A percentile compares a stretch with the other conserved stretches of the same genome.
phyloP scores from a whole-genome alignment of 2,329 filamentous ascomycete genomes.

The Aspergillus candidus region DNA sequence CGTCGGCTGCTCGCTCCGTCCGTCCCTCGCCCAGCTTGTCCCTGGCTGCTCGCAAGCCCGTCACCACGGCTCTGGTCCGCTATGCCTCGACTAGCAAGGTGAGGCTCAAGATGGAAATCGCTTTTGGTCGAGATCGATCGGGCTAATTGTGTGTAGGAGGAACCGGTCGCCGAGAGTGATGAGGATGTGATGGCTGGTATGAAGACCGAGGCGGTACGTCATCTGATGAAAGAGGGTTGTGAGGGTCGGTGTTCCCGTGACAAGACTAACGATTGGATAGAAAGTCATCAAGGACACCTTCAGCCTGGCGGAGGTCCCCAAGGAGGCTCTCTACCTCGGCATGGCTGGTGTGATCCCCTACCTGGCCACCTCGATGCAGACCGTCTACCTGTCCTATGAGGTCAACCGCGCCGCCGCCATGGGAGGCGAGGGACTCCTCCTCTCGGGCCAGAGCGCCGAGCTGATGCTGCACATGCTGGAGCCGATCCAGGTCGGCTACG shows the following conservation, averaged over 20 bases:
- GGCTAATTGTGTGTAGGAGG: neutral
- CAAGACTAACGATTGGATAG: constrained; percentile 32
- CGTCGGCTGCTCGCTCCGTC: constrained; percentile 35
- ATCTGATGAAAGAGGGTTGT: no score
- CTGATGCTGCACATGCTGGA: constrained; percentile 69
- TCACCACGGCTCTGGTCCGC: constrained; percentile 45
- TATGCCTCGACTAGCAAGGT: constrained; percentile 46
- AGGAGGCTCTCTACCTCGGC: constrained; percentile 61
- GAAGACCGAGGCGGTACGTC: constrained; percentile 53
- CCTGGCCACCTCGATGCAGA: constrained; percentile 73
- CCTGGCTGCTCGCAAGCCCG: constrained; percentile 40
- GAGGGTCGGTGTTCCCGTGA: no score
- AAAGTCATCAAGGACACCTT: constrained; percentile 64
- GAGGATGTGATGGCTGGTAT: constrained; percentile 49
- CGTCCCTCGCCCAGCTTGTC: constrained; percentile 36
- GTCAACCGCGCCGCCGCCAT: constrained; percentile 61
- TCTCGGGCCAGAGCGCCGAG: constrained; percentile 65
- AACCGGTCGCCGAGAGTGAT: constrained; percentile 35
- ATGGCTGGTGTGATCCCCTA: constrained; percentile 79
- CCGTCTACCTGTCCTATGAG: constrained; percentile 75
- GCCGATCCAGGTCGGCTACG: constrained; percentile 84
- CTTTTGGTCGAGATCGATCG: neutral
- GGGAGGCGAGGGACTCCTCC: constrained; percentile 55
- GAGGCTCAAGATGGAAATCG: constrained; percentile 22
- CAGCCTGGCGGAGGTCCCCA: constrained; percentile 58